A percentile compares a stretch with the other conserved stretches of the same genome.
Conservation (phyloP, 352 stramenopile genomes). For the Phytophthora tubulina region DNA sequence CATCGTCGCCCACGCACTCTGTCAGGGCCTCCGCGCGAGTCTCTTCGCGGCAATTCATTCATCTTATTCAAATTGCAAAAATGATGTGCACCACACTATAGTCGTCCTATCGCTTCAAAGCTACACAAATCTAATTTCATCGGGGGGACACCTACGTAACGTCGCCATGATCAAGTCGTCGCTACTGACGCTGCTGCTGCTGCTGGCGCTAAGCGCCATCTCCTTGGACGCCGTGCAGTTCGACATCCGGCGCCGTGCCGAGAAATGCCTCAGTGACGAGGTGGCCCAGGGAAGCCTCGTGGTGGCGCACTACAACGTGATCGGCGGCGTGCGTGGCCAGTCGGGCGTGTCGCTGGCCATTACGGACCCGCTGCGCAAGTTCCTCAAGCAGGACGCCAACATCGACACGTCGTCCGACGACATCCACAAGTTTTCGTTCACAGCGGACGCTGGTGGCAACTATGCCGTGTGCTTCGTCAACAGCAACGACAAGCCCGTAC, state of each 20-base stretch:
- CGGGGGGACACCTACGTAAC: conserved; percentile 21
- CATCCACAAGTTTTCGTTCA: conserved; percentile 88
- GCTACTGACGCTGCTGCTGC: conserved; percentile 44
- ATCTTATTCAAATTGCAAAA: conserved; percentile 22
- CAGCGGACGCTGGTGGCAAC: conserved; percentile 69
- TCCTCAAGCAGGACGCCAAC: conserved; percentile 87
- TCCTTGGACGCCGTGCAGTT: conserved; percentile 75
- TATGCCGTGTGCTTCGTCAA: conserved; percentile 89
- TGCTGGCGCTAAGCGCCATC: conserved; percentile 36
- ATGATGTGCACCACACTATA: conserved; percentile 2
- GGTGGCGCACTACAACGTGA: conserved; percentile 87
- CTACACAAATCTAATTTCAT: conserved; percentile 27
- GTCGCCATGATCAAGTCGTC: conserved; percentile 32
- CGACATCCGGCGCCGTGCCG: conserved; percentile 65
- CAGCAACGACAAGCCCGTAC: conserved; percentile 73
- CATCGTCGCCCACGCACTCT: conserved; percentile 19
- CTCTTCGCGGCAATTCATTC: conserved; percentile 31
- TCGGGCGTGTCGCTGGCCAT: conserved; percentile 78
- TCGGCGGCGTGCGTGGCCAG: conserved; percentile 69
- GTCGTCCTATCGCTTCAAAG: conserved; percentile 30
- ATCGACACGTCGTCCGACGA: conserved; percentile 86
- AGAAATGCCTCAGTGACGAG: conserved; percentile 90
- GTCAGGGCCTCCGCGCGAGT: conserved; percentile 41
- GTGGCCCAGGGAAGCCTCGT: conserved; percentile 81
- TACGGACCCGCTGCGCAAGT: conserved; percentile 79